phyloP scores from a whole-genome alignment of 2,329 filamentous ascomycete genomes.

The Phaeosphaeriaceae sp. region DNA sequence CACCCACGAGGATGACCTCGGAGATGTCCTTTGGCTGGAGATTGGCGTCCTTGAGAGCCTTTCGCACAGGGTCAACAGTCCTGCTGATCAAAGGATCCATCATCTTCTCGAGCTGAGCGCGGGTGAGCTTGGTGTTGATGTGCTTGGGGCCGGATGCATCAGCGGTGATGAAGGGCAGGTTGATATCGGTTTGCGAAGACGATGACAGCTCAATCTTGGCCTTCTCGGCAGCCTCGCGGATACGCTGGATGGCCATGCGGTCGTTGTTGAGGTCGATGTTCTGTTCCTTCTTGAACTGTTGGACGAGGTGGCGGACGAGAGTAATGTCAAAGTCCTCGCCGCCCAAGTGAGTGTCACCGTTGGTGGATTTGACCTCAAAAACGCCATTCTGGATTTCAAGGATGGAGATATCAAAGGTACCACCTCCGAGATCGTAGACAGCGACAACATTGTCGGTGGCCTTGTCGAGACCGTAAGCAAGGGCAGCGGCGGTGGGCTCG shows the following conservation, averaged over 20 bases:
- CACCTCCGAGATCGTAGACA: conserved; percentile 97
- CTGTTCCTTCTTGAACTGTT: conserved; percentile 96
- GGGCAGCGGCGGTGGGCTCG: conserved; percentile 93
- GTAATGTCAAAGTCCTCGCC: conserved; percentile 98
- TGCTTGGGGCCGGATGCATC: conserved; percentile 96
- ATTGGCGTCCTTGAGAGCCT: conserved; percentile 94
- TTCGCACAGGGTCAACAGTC: conserved; percentile 91
- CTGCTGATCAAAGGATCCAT: conserved; percentile 86
- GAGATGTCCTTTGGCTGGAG: conserved; percentile 92
- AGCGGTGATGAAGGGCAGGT: conserved; percentile 97
- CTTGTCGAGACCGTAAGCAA: conserved; percentile 97
- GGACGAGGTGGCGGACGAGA: conserved; percentile 89
- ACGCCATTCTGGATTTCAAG: conserved; percentile 97
- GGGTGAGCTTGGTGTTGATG: conserved; percentile 94
- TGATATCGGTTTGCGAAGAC: conserved; percentile 94
- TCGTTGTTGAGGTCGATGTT: conserved; percentile 88
- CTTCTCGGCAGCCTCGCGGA: conserved; percentile 98
- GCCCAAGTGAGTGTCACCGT: conserved; percentile 97
- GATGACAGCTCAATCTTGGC: conserved; percentile 99
- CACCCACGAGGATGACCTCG: conserved; percentile 96
- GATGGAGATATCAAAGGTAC: conserved; percentile 98
- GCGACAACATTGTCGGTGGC: conserved; percentile 87
- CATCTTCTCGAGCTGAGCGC: conserved; percentile 90
- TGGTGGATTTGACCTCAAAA: conserved; percentile 99
- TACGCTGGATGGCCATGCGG: conserved; percentile 99